A percentile compares a stretch with the other conserved stretches of the same genome.
phyloP scores from a whole-genome alignment of 139 green algal genomes.

The Yamagishiella unicocca region DNA sequence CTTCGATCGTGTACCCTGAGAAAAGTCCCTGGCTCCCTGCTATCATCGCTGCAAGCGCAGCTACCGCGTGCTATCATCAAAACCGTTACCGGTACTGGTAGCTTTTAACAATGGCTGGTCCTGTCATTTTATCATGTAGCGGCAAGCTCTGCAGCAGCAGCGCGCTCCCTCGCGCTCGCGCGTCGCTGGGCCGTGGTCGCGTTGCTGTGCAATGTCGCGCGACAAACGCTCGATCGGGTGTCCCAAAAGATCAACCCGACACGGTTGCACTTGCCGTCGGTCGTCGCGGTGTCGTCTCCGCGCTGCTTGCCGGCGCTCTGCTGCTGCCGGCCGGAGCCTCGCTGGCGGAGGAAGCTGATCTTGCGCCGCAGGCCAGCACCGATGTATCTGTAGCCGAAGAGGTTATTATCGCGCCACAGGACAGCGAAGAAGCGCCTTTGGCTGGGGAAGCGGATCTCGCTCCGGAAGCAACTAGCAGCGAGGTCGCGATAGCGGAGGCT shows the following conservation, averaged over 20 bases:
- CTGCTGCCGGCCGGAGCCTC: not conserved
- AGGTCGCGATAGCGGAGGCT: too few species aligned
- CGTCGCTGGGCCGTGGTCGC: not conserved
- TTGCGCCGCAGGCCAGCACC: not conserved
- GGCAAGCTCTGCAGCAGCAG: too few species aligned
- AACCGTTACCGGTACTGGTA: too few species aligned
- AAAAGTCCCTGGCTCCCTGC: too few species aligned
- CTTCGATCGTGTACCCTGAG: too few species aligned
- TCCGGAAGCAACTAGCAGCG: not conserved
- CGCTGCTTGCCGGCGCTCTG: slow-evolving; percentile 8
- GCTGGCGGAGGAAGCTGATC: not conserved
- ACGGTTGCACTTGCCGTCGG: too few species aligned
- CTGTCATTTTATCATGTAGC: too few species aligned
- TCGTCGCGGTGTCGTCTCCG: not conserved
- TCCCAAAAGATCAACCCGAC: too few species aligned
- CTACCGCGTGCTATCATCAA: too few species aligned
- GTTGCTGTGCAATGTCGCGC: not conserved
- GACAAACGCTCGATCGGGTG: too few species aligned
- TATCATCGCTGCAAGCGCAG: too few species aligned
- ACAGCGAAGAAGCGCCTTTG: not conserved
- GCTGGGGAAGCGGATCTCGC: not conserved
- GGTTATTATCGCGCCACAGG: not conserved
- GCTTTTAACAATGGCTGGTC: too few species aligned
- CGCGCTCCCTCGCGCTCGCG: not conserved
- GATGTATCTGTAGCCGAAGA: not conserved